A percentile compares a stretch with the other conserved stretches of the same genome.
These are phyloP conservation scores for Tuber indicum DNA, from an alignment of 495 filamentous ascomycete species.

Conservation along the genomic window DNA sequence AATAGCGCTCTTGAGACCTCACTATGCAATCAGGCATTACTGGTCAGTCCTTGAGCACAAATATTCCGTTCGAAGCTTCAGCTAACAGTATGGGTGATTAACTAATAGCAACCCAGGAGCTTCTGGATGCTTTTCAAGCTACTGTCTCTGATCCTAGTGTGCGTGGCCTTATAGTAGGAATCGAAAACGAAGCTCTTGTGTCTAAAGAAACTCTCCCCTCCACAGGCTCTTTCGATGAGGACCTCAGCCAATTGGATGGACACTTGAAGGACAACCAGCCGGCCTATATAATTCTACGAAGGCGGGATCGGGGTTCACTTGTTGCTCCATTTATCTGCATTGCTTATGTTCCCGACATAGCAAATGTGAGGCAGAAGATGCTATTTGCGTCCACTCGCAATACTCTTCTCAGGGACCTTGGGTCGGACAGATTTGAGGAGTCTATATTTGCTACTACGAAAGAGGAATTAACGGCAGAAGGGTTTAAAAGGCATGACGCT, in stretches of 20 bases:
- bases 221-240: constrained; percentile 56
- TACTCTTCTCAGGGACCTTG: constrained; percentile 77
- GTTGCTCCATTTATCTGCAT: constrained; percentile 60
- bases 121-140: constrained; percentile 70
- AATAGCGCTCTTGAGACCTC: neutral
- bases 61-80: constrained; percentile 11
- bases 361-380: constrained; percentile 91
- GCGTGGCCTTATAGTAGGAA: constrained; percentile 76
- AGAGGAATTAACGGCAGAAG: constrained; percentile 61
- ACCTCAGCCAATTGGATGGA: constrained; percentile 53
- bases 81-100: constrained; percentile 12
- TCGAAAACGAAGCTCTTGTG: constrained; percentile 65
- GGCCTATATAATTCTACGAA: constrained; percentile 78
- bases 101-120: constrained; percentile 69
- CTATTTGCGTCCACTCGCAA: constrained; percentile 84
- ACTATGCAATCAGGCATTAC: constrained; percentile 86
- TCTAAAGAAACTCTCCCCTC: constrained; percentile 56
- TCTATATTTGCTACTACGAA: constrained; percentile 70
- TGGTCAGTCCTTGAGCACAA: constrained; percentile 48
- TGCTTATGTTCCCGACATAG: constrained; percentile 84
- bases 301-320: constrained; percentile 48
- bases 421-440: constrained; percentile 76
- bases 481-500: constrained; percentile 70
- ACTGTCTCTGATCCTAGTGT: constrained; percentile 58
- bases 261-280: constrained; percentile 67